Conservation (phyloP, 164 flowering plant genomes). For the Chimonanthus salicifolius region DNA sequence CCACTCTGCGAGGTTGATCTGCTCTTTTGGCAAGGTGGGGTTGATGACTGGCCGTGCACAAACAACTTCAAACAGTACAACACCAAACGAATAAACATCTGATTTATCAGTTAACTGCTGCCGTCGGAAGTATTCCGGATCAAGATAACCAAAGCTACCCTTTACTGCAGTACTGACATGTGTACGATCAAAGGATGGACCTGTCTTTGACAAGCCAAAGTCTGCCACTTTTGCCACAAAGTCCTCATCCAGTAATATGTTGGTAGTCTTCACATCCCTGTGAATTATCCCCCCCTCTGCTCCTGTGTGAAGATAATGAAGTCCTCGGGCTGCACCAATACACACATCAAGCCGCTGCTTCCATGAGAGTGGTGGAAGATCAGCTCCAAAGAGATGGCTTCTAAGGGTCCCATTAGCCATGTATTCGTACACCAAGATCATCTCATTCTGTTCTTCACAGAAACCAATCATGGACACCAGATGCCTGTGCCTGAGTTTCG, state of each 20-base stretch:
- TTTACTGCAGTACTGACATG: constrained; percentile 79
- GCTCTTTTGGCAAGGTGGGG: constrained; percentile 58
- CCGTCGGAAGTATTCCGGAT: constrained; percentile 62
- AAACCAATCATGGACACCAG: constrained; percentile 69
- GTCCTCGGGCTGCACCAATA: constrained; percentile 74
- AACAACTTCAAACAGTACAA: constrained; percentile 60
- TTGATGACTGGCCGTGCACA: constrained; percentile 75
- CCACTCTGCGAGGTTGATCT: constrained; percentile 73
- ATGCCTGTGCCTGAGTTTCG: constrained; percentile 70
- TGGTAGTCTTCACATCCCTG: constrained; percentile 72
- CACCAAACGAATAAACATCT: constrained; percentile 74
- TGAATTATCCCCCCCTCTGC: constrained; percentile 60
- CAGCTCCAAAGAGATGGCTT: constrained; percentile 57
- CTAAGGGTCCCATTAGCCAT: constrained; percentile 77
- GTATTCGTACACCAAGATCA: constrained; percentile 74
- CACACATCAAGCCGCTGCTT: constrained; percentile 56
- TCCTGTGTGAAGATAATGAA: constrained; percentile 76
- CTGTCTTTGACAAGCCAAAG: constrained; percentile 62
- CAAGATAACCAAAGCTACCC: constrained; percentile 79
- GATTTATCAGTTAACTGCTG: constrained; percentile 71
- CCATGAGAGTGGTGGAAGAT: constrained; percentile 58
- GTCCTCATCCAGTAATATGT: constrained; percentile 56
- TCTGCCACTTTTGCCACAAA: constrained; percentile 72
- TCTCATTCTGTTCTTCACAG: constrained; percentile 66
- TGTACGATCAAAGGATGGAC: constrained; percentile 61